Conservation (phyloP, 768 basidiomycete genomes). For the Rhodocollybia butyracea region DNA sequence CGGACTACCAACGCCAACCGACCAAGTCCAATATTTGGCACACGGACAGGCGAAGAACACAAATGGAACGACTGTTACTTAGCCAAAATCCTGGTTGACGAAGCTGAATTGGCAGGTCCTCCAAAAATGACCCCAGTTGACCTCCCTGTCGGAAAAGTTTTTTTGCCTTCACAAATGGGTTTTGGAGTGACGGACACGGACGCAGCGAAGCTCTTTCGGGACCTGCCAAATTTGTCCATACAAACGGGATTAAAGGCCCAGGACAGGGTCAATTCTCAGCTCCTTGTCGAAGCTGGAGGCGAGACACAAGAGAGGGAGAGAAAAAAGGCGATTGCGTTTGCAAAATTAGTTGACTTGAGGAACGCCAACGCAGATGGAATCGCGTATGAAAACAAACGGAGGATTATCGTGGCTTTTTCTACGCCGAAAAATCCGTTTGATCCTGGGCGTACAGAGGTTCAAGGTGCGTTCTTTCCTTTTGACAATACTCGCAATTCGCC, state of each 20-base stretch:
- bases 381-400: conserved; percentile 78
- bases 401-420: conserved; percentile 81
- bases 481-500: background rate
- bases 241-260: conserved; percentile 9
- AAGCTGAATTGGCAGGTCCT: conserved; percentile 36
- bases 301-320: conserved; percentile 35
- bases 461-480: conserved; percentile 54
- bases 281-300: conserved; percentile 21
- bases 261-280: conserved; percentile 16
- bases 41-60: conserved; percentile 55
- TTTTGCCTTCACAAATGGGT: conserved; percentile 50
- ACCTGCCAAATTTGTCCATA: conserved; percentile 53
- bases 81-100: conserved; percentile 56
- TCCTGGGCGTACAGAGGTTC: conserved; percentile 84
- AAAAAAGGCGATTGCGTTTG: conserved; percentile 53
- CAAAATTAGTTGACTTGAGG: conserved; percentile 73
- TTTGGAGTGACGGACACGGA: conserved; percentile 65
- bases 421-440: conserved; percentile 62
- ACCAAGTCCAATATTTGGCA: conserved; percentile 74
- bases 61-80: conserved; percentile 72
- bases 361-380: conserved; percentile 90
- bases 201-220: conserved; percentile 61
- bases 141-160: conserved; percentile 33
- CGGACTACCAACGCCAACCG: conserved; percentile 34
- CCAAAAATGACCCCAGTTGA: conserved; percentile 21